Evolutionary conservation across 2,329 filamentous ascomycete genomes (phyloP).

Genomic region (Colletotrichum graminicola): DNA sequence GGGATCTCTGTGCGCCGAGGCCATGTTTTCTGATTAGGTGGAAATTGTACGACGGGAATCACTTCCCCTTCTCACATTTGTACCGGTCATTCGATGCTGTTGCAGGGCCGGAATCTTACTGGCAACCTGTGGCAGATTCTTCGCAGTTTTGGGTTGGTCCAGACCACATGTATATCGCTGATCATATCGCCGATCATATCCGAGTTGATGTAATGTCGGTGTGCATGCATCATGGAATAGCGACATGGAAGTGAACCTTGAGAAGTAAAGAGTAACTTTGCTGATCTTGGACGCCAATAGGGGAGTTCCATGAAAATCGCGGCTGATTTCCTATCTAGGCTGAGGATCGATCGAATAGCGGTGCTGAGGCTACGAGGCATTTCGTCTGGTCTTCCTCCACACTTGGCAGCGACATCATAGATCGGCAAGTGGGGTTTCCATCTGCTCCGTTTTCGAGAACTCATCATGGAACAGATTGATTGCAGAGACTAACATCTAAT

Average conservation of each 20-base stretch:
- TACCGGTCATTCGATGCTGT: neutral
- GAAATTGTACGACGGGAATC: neutral
- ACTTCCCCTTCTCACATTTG: neutral
- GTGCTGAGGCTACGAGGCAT: neutral
- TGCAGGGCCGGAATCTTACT: neutral
- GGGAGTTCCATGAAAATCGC: neutral
- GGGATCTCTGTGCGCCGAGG: slow-evolving; percentile 22
- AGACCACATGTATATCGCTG: neutral
- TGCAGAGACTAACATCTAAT: neutral
- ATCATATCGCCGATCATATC: neutral
- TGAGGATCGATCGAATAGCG: neutral
- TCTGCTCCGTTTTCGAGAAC: neutral
- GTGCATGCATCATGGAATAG: neutral
- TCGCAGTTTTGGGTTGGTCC: neutral
- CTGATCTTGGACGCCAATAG: neutral
- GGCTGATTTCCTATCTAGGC: neutral
- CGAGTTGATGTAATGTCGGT: too few relatives aligned
- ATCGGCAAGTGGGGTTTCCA: neutral
- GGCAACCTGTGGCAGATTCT: neutral
- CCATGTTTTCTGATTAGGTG: neutral
- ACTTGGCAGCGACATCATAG: slow-evolving; percentile 7
- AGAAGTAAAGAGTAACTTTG: neutral
- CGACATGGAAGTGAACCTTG: neutral
- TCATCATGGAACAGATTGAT: neutral
- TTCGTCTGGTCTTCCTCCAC: slow-evolving; percentile 21